phyloP scores from a whole-genome alignment of 2,329 filamentous ascomycete genomes.

The Ascochyta clinopodiicola region DNA sequence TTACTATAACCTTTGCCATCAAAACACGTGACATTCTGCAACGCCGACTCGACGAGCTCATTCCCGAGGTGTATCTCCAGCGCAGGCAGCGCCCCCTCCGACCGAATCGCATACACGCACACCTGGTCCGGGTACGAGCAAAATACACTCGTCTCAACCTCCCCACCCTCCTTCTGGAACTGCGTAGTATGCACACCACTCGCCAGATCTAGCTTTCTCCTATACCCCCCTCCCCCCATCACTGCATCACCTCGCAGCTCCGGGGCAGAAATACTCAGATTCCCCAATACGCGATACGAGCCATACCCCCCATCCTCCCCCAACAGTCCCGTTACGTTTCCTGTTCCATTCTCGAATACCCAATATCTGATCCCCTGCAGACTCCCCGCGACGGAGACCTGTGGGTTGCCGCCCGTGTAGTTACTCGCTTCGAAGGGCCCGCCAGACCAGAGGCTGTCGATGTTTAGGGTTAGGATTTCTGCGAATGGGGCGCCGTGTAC shows the following conservation, averaged over 20 bases:
- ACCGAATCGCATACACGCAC: slow-evolving; percentile 49
- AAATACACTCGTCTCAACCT: slow-evolving; percentile 50
- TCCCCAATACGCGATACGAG: slow-evolving; percentile 56
- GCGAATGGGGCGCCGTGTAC: slow-evolving; percentile 53
- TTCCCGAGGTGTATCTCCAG: slow-evolving; percentile 55
- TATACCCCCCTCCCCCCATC: slow-evolving; percentile 39
- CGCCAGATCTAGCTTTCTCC: slow-evolving; percentile 53
- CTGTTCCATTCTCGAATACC: slow-evolving; percentile 59
- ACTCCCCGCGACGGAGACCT: slow-evolving; percentile 34
- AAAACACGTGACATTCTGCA: slow-evolving; percentile 45
- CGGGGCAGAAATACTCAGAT: slow-evolving; percentile 52
- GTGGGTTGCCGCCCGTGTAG: slow-evolving; percentile 59
- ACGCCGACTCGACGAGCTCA: slow-evolving; percentile 36
- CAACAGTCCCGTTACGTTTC: slow-evolving; percentile 51
- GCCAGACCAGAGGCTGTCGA: slow-evolving; percentile 60
- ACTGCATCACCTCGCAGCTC: slow-evolving; percentile 23
- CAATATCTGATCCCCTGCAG: slow-evolving; percentile 54
- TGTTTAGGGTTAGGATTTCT: slow-evolving; percentile 55
- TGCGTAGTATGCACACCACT: slow-evolving; percentile 50
- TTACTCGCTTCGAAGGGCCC: slow-evolving; percentile 56
- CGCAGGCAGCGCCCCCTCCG: slow-evolving; percentile 47
- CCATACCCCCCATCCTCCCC: slow-evolving; percentile 52
- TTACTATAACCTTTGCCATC: slow-evolving; percentile 33
- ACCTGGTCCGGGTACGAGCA: slow-evolving; percentile 55
- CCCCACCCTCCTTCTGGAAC: slow-evolving; percentile 37